Evolutionary conservation across 257 asterid genomes (phyloP).

Genomic region (Solanum neorickii): DNA sequence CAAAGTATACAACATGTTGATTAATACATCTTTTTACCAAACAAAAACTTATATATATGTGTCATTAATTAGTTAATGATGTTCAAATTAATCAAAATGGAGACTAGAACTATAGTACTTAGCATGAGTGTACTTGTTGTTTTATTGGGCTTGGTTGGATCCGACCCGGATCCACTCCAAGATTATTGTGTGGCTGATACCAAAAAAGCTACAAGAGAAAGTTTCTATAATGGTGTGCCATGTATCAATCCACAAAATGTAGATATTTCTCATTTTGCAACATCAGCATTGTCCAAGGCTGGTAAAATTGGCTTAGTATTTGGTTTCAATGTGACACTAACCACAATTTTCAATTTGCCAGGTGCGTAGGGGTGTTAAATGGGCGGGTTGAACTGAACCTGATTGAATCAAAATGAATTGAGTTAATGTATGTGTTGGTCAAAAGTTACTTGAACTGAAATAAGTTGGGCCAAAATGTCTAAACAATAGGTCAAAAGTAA

Average conservation of each 20-base stretch:
- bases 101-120: slow-evolving; percentile 2
- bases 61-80: not conserved
- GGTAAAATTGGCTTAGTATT: slow-evolving; percentile 24
- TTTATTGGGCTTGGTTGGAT: not conserved
- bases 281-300: slow-evolving; percentile 35
- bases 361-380: not conserved
- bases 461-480: not conserved
- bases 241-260: slow-evolving; percentile 46
- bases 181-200: slow-evolving; percentile 51
- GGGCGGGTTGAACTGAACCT: not conserved
- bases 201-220: not conserved
- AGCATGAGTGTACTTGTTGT: slow-evolving; percentile 1
- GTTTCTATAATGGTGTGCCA: slow-evolving; percentile 26
- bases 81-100: slow-evolving; percentile 18
- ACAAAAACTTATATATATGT: not conserved
- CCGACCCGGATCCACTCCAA: slow-evolving; percentile 48
- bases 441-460: not conserved
- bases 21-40: not conserved
- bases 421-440: not conserved
- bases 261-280: slow-evolving; percentile 33
- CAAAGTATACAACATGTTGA: slow-evolving; percentile 9
- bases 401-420: not conserved
- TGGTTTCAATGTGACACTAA: slow-evolving; percentile 29
- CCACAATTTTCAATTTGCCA: slow-evolving; percentile 4
- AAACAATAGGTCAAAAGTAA: not conserved